A percentile compares a stretch with the other conserved stretches of the same genome.
phyloP scores from a whole-genome alignment of 2,329 filamentous ascomycete genomes.

The Zalaria sp. region DNA sequence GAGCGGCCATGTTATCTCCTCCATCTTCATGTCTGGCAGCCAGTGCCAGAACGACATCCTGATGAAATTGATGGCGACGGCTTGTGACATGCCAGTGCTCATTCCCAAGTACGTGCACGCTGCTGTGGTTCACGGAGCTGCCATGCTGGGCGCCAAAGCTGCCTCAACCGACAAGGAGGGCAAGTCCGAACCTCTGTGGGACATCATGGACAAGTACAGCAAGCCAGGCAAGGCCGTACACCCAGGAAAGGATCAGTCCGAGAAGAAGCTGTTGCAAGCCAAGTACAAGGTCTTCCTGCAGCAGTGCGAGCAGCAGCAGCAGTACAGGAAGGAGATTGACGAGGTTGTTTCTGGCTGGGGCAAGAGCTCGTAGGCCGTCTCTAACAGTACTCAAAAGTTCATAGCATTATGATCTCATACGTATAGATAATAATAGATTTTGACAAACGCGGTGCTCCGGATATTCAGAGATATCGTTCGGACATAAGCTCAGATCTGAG shows the following conservation, averaged over 20 bases:
- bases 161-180: slow-evolving; percentile 66
- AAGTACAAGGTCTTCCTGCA: slow-evolving; percentile 97
- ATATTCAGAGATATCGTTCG: too few species aligned
- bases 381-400: too few species aligned
- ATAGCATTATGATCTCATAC: too few species aligned
- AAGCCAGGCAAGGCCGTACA: slow-evolving; percentile 77
- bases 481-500: too few species aligned
- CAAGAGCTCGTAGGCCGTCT: neutral
- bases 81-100: slow-evolving; percentile 81
- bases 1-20: slow-evolving; percentile 72
- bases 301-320: slow-evolving; percentile 74
- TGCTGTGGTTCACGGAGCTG: slow-evolving; percentile 92
- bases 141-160: slow-evolving; percentile 97
- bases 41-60: slow-evolving; percentile 93
- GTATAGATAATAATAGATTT: too few species aligned
- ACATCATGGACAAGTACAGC: slow-evolving; percentile 95
- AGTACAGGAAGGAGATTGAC: slow-evolving; percentile 69
- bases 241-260: slow-evolving; percentile 54
- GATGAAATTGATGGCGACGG: slow-evolving; percentile 81
- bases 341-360: slow-evolving; percentile 26
- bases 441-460: too few species aligned
- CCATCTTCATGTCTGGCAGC: slow-evolving; percentile 97
- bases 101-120: slow-evolving; percentile 91
- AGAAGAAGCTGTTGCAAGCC: slow-evolving; percentile 67
- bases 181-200: slow-evolving; percentile 78